Percentiles rank a stretch among this genome's conserved stretches.
Conservation (phyloP, 2,329 filamentous ascomycete species). For the Fusarium annulatum region DNA sequence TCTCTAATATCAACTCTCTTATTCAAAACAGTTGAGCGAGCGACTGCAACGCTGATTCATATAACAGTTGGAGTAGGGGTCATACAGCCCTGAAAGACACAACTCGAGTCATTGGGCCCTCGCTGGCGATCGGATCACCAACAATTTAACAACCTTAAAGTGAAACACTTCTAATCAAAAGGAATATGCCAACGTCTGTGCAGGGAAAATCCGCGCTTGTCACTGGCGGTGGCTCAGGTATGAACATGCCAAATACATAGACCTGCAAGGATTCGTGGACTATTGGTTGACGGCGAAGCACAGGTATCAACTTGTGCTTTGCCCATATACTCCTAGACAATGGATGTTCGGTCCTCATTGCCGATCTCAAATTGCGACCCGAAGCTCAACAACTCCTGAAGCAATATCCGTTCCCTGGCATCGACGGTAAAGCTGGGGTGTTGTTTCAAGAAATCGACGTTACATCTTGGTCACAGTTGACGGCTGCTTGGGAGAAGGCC, state of each 20-base stretch:
- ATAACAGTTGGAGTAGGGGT: not conserved
- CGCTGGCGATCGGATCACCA: not conserved
- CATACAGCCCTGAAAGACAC: not conserved
- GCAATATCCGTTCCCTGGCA: constrained; percentile 44
- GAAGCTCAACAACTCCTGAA: constrained; percentile 50
- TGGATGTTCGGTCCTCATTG: constrained; percentile 53
- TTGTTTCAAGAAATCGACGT: constrained; percentile 53
- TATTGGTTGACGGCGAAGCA: not conserved
- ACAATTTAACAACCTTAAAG: not conserved
- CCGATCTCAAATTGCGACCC: constrained; percentile 50
- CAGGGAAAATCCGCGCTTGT: constrained; percentile 37
- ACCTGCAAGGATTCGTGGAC: not conserved
- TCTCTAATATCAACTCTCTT: not conserved
- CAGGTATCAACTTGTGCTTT: constrained; percentile 54
- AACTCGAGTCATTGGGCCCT: not conserved
- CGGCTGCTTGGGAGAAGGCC: constrained; percentile 45
- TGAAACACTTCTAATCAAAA: not conserved
- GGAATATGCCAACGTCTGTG: constrained; percentile 41
- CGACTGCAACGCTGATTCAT: not conserved
- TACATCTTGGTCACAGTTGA: constrained; percentile 51
- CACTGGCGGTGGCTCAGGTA: constrained; percentile 41
- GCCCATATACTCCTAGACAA: constrained; percentile 48
- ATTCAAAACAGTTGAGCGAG: not conserved
- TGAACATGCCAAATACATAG: not conserved
- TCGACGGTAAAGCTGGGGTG: constrained; percentile 38